These are phyloP conservation scores for Cytospora chrysosperma DNA, from an alignment of 2,329 filamentous ascomycete genomes.

Conservation along the genomic window DNA sequence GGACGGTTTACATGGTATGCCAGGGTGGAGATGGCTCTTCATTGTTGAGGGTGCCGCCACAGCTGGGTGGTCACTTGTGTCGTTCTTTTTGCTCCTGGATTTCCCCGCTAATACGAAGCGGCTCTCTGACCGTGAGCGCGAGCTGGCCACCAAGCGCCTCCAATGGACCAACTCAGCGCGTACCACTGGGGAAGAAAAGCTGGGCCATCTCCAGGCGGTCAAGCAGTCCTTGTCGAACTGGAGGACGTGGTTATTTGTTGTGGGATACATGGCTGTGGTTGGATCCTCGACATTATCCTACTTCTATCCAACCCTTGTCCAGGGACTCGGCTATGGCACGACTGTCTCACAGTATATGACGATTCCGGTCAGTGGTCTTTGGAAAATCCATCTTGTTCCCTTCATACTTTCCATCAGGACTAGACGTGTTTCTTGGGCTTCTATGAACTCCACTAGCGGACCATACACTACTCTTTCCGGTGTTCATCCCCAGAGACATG, in stretches of 20 bases:
- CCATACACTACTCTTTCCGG: too few relatives aligned
- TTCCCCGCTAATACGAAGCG: slow-evolving; percentile 62
- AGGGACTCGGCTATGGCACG: slow-evolving; percentile 48
- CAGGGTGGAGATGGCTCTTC: slow-evolving; percentile 49
- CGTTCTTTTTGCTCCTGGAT: slow-evolving; percentile 66
- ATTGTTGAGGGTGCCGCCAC: slow-evolving; percentile 56
- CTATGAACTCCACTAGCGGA: too few relatives aligned
- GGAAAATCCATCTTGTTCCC: too few relatives aligned
- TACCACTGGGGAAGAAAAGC: slow-evolving; percentile 56
- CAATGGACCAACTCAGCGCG: slow-evolving; percentile 56
- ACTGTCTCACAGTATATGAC: slow-evolving; percentile 51
- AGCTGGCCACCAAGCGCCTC: slow-evolving; percentile 59
- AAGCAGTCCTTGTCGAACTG: slow-evolving; percentile 38
- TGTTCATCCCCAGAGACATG: too few relatives aligned
- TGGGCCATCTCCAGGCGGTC: slow-evolving; percentile 32
- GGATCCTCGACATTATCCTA: slow-evolving; percentile 49
- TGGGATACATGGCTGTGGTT: slow-evolving; percentile 44
- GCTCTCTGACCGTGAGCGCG: slow-evolving; percentile 59
- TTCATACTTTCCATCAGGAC: too few relatives aligned
- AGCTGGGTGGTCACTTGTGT: slow-evolving; percentile 51
- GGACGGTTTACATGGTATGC: slow-evolving; percentile 48
- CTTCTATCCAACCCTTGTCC: slow-evolving; percentile 53
- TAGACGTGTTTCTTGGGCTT: too few relatives aligned
- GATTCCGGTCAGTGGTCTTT: slow-evolving; percentile 41
- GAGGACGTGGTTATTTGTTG: slow-evolving; percentile 40